Conservation (phyloP, 352 stramenopile genomes). For the Pythium aquatile region DNA sequence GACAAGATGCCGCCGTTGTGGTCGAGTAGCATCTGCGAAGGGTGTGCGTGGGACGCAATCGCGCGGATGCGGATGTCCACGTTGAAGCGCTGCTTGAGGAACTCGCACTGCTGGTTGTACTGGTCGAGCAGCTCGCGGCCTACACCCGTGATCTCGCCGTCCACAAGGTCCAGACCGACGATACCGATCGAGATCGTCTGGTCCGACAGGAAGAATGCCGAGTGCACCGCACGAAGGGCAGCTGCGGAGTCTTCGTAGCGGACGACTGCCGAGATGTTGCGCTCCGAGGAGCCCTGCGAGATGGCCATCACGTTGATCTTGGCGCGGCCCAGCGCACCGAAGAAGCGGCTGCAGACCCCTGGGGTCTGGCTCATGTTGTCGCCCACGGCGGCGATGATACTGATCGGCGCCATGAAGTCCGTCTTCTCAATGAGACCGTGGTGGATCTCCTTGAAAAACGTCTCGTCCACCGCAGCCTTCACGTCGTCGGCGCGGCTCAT, state of each 20-base stretch:
- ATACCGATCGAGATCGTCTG: slow-evolving; percentile 92
- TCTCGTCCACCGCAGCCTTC: slow-evolving; percentile 77
- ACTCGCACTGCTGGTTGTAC: slow-evolving; percentile 80
- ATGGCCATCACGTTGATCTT: slow-evolving; percentile 96
- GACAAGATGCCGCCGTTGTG: slow-evolving; percentile 53
- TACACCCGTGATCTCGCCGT: slow-evolving; percentile 43
- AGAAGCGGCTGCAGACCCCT: slow-evolving; percentile 93
- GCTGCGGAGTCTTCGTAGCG: slow-evolving; percentile 83
- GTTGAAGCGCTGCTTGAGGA: slow-evolving; percentile 80
- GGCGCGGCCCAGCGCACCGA: slow-evolving; percentile 89
- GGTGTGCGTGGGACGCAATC: slow-evolving; percentile 58
- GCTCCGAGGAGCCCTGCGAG: slow-evolving; percentile 92
- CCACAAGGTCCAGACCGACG: slow-evolving; percentile 75
- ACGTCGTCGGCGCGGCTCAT: slow-evolving; percentile 64
- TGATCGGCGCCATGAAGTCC: slow-evolving; percentile 85
- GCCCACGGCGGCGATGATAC: slow-evolving; percentile 95
- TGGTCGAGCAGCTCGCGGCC: slow-evolving; percentile 88
- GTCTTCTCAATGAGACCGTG: slow-evolving; percentile 79
- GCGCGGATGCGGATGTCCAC: slow-evolving; percentile 82
- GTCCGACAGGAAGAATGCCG: slow-evolving; percentile 94
- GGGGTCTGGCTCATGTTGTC: slow-evolving; percentile 94
- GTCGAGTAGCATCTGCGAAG: slow-evolving; percentile 64
- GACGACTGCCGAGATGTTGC: slow-evolving; percentile 96
- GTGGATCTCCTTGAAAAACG: slow-evolving; percentile 89
- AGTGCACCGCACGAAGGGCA: slow-evolving; percentile 92